phyloP scores from a whole-genome alignment of 2,329 filamentous ascomycete species.

The Trichoderma sp. region DNA sequence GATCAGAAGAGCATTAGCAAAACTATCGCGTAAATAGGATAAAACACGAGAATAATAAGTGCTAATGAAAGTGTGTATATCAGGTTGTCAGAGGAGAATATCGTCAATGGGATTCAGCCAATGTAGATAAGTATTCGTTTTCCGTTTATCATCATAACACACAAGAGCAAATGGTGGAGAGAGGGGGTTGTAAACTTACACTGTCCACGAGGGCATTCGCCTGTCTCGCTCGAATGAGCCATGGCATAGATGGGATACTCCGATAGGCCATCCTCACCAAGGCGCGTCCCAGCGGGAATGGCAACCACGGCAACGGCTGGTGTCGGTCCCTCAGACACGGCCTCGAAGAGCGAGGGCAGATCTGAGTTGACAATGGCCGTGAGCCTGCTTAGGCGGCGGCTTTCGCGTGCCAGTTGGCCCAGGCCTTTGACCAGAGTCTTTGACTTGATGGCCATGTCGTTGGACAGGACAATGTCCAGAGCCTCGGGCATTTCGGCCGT shows the following conservation, averaged over 20 bases:
- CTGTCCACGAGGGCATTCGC: constrained; percentile 86
- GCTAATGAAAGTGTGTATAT: constrained; percentile 51
- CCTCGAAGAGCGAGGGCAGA: constrained; percentile 68
- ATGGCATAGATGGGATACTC: constrained; percentile 60
- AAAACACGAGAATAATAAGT: constrained; percentile 13
- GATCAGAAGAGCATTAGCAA: constrained; percentile 35
- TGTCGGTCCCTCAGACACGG: constrained; percentile 70
- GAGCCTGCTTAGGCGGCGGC: constrained; percentile 56
- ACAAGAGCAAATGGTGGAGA: constrained; percentile 34
- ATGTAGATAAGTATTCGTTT: constrained; percentile 99
- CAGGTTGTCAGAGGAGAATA: constrained; percentile 86
- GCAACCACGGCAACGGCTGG: constrained; percentile 74
- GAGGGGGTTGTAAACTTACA: constrained; percentile 65
- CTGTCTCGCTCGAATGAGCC: constrained; percentile 85
- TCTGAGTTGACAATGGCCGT: constrained; percentile 71
- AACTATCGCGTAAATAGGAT: background rate
- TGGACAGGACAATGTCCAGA: constrained; percentile 57
- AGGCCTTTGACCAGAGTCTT: constrained; percentile 54
- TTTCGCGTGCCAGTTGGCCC: constrained; percentile 37
- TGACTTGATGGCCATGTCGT: constrained; percentile 59
- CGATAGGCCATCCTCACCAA: constrained; percentile 36
- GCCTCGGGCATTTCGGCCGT: constrained; percentile 32
- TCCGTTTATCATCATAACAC: constrained; percentile 78
- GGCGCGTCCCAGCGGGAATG: constrained; percentile 59
- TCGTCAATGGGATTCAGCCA: constrained; percentile 95